phyloP scores from a whole-genome alignment of 192 early-diverging fungal genomes.

The Gamsiella multidivaricata region DNA sequence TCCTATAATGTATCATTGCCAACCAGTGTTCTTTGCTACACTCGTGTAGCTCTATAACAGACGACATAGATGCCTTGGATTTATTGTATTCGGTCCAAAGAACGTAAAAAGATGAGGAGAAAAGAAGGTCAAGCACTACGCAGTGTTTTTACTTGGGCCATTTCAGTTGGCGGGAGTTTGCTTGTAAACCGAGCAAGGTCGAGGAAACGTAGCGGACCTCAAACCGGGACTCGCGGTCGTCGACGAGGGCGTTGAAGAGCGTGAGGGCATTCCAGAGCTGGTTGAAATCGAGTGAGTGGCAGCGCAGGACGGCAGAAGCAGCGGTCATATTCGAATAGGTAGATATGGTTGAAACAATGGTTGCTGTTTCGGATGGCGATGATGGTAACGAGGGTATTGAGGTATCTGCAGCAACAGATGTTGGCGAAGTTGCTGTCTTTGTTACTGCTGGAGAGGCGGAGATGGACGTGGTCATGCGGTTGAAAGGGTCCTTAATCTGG shows the following conservation, averaged over 20 bases:
- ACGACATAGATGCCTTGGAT: too few relatives aligned
- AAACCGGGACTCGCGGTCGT: slow-evolving; percentile 34
- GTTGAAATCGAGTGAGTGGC: slow-evolving; percentile 36
- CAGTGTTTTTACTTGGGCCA: slow-evolving; percentile 13
- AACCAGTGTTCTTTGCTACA: too few relatives aligned
- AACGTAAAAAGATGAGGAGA: too few relatives aligned
- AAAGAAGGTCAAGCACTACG: too few relatives aligned
- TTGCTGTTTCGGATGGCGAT: not conserved
- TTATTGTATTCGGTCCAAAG: too few relatives aligned
- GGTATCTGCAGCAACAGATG: not conserved
- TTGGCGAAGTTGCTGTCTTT: slow-evolving; percentile 12
- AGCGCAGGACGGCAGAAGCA: slow-evolving; percentile 29
- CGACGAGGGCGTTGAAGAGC: slow-evolving; percentile 39
- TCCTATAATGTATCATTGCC: too few relatives aligned
- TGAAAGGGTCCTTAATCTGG: slow-evolving; percentile 33
- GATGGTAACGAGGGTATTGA: not conserved
- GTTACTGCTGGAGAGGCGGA: not conserved
- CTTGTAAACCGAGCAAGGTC: slow-evolving; percentile 39
- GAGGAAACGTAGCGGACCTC: slow-evolving; percentile 36
- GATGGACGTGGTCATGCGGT: slow-evolving; percentile 19
- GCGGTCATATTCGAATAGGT: slow-evolving; percentile 32
- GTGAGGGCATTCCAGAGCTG: slow-evolving; percentile 46
- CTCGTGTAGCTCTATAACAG: too few relatives aligned
- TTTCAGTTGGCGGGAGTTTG: slow-evolving; percentile 38
- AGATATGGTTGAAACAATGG: not conserved